Conservation (phyloP, 441 rosid species). For the Jatropha multifida region DNA sequence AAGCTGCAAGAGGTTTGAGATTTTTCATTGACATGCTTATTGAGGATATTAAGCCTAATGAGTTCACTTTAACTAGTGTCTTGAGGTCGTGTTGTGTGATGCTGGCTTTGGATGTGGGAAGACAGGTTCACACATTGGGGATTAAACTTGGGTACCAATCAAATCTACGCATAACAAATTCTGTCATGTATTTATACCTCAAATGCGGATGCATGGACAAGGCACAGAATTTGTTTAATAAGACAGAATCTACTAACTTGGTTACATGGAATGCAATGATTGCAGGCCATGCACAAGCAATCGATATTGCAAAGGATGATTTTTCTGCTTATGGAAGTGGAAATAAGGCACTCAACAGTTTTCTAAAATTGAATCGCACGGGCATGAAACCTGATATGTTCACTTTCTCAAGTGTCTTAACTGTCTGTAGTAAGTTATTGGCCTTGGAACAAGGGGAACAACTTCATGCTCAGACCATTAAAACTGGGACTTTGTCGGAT, state of each 20-base stretch:
- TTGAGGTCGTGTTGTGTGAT: conserved; percentile 44
- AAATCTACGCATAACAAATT: conserved; percentile 35
- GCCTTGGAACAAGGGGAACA: conserved; percentile 58
- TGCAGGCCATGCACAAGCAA: conserved; percentile 51
- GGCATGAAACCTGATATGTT: conserved; percentile 46
- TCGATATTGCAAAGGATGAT: conserved; percentile 41
- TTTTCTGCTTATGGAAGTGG: conserved; percentile 39
- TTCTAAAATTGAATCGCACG: conserved; percentile 34
- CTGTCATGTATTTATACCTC: conserved; percentile 51
- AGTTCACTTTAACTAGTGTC: conserved; percentile 44
- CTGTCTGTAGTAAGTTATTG: conserved; percentile 41
- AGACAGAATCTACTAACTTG: conserved; percentile 32
- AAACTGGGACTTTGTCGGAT: conserved; percentile 51
- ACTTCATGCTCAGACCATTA: conserved; percentile 53
- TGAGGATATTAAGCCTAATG: conserved; percentile 43
- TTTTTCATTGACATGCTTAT: conserved; percentile 48
- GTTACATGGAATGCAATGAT: conserved; percentile 66
- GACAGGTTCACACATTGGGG: conserved; percentile 46
- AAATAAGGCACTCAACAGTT: conserved; percentile 40
- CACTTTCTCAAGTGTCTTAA: conserved; percentile 50
- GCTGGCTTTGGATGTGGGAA: conserved; percentile 35
- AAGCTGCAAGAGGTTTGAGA: conserved; percentile 37
- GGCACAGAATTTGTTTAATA: conserved; percentile 37
- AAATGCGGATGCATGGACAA: conserved; percentile 42
- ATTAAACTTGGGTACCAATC: conserved; percentile 42